phyloP scores from a whole-genome alignment of 148 eudicot species.

The Rhododendron mucronatum region DNA sequence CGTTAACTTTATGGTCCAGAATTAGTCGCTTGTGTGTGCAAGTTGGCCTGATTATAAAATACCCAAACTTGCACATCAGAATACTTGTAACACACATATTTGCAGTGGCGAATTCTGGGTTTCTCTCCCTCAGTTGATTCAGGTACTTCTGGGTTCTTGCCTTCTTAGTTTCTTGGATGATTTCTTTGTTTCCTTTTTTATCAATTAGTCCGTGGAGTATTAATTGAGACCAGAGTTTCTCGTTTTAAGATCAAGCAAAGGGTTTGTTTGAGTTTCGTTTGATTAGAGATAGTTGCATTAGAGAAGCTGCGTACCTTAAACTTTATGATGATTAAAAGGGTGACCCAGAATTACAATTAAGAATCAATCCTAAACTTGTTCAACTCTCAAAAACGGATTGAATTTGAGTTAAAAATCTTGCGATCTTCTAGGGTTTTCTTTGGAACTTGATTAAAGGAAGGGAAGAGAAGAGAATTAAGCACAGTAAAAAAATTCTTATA shows the following conservation, averaged over 20 bases:
- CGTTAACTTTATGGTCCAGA: too few relatives aligned
- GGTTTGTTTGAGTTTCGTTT: not conserved
- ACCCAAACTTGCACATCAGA: too few relatives aligned
- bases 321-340: not conserved
- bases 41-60: too few relatives aligned
- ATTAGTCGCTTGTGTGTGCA: too few relatives aligned
- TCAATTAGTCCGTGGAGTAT: not conserved
- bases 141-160: not conserved
- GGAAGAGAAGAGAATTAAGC: too few relatives aligned
- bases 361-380: not conserved
- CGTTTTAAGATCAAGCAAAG: too few relatives aligned
- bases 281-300: too few relatives aligned
- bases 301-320: not conserved
- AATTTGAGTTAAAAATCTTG: not conserved
- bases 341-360: not conserved
- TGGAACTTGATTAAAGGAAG: too few relatives aligned
- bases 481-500: too few relatives aligned
- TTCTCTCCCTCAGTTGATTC: not conserved
- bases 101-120: not conserved
- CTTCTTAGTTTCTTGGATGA: not conserved
- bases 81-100: not conserved
- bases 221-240: not conserved
- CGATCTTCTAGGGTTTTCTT: not conserved
- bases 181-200: too few relatives aligned
- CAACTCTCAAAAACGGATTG: not conserved